Conservation (phyloP, 305 asterid species). For the Fraxinus nigra region DNA sequence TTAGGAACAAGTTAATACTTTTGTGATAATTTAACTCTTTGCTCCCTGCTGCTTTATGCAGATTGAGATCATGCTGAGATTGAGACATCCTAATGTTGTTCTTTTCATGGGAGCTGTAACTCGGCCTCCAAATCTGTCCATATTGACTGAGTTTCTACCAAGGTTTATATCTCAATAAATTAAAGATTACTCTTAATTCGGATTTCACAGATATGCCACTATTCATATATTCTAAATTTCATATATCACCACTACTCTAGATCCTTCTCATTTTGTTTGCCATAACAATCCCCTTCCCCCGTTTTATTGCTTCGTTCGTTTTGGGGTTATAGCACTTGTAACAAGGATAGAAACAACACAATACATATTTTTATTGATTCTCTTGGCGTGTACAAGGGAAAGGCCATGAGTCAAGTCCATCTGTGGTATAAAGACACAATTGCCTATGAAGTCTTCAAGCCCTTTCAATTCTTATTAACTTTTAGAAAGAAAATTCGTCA, state of each 20-base stretch:
- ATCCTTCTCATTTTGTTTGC: not conserved
- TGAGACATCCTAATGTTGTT: constrained; percentile 96
- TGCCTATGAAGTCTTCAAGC: constrained; percentile 11
- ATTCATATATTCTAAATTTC: not conserved
- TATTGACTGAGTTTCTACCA: constrained; percentile 87
- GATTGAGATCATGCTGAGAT: constrained; percentile 92
- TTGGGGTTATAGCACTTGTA: not conserved
- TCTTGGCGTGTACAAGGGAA: not conserved
- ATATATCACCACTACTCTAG: not conserved
- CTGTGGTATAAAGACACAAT: not conserved
- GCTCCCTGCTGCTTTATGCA: constrained; percentile 34
- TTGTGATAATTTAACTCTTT: constrained; percentile 10
- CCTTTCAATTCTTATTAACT: not conserved
- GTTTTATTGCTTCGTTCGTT: not conserved
- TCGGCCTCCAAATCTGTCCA: constrained; percentile 93
- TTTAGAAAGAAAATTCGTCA: not conserved
- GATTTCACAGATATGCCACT: constrained; percentile 7
- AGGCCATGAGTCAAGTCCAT: not conserved
- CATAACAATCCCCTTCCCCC: not conserved
- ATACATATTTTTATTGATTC: not conserved
- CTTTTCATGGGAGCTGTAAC: constrained; percentile 98
- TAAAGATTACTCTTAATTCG: not conserved
- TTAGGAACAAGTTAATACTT: constrained; percentile 1
- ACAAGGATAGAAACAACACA: not conserved
- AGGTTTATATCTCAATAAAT: constrained; percentile 49